A percentile compares a stretch with the other conserved stretches of the same genome.
Conservation (phyloP, 805 yeast genomes). For the Candida ficus region DNA sequence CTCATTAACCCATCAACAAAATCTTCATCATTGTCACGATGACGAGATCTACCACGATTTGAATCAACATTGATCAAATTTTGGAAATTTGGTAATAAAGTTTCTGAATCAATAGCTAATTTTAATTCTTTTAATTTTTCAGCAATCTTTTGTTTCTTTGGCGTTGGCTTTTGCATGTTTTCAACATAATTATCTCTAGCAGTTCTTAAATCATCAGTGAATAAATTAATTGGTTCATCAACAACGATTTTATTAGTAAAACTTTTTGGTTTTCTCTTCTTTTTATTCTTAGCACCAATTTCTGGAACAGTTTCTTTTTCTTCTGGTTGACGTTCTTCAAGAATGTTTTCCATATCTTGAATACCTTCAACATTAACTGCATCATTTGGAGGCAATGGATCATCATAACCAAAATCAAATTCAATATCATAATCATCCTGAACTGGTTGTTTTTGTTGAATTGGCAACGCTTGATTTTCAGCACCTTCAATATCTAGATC, state of each 20-base stretch:
- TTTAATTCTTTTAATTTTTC: neutral
- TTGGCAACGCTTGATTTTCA: neutral
- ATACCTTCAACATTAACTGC: slow-evolving; percentile 6
- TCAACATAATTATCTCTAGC: slow-evolving; percentile 22
- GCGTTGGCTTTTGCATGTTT: slow-evolving; percentile 10
- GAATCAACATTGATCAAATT: neutral
- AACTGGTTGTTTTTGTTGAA: neutral
- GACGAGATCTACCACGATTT: slow-evolving; percentile 11
- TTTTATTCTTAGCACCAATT: neutral
- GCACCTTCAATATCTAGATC: slow-evolving; percentile 8
- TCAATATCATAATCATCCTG: slow-evolving; percentile 7
- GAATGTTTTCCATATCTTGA: slow-evolving; percentile 13
- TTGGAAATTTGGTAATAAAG: slow-evolving; percentile 1
- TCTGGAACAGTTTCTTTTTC: neutral
- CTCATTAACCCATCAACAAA: slow-evolving; percentile 23
- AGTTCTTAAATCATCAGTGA: slow-evolving; percentile 20
- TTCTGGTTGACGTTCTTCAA: slow-evolving; percentile 3
- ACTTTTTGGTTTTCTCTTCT: neutral
- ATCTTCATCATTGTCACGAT: slow-evolving; percentile 13
- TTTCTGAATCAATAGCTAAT: neutral
- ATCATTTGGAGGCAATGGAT: slow-evolving; percentile 1
- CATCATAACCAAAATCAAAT: slow-evolving; percentile 8
- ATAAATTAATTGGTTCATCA: slow-evolving; percentile 17
- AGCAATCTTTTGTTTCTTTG: slow-evolving; percentile 2
- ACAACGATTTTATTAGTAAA: slow-evolving; percentile 2